Conservation (phyloP, 2,329 filamentous ascomycete species). For the Aspergillus pseudoglaucus region DNA sequence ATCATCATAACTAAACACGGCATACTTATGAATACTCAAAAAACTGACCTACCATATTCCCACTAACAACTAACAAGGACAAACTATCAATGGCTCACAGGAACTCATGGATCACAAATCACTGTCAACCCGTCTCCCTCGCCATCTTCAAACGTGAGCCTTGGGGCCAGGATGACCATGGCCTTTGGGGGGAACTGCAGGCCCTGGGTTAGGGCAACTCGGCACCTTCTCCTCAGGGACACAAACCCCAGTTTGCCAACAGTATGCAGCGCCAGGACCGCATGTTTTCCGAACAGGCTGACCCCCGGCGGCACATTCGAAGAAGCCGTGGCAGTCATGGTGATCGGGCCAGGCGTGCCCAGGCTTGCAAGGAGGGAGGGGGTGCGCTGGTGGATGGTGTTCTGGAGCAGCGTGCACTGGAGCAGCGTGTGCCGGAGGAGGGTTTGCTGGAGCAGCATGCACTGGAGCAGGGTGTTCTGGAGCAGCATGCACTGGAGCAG, state of each 20-base stretch:
- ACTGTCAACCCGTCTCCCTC: background rate
- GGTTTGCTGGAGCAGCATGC: background rate
- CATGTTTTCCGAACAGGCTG: slow-evolving; percentile 6
- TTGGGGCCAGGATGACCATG: background rate
- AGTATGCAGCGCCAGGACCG: slow-evolving; percentile 7
- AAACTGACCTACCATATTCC: background rate
- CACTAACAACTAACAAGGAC: background rate
- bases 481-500: background rate
- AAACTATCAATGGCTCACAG: background rate
- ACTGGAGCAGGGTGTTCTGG: background rate
- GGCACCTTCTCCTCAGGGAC: slow-evolving; percentile 4
- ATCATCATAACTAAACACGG: background rate
- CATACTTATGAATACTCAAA: background rate
- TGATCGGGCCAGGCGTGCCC: slow-evolving; percentile 5
- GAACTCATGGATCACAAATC: background rate
- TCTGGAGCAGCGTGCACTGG: background rate
- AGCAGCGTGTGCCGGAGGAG: background rate
- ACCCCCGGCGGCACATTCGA: slow-evolving; percentile 6
- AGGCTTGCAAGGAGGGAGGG: background rate
- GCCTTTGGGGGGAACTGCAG: background rate
- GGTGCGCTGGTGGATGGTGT: background rate
- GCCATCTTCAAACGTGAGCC: background rate
- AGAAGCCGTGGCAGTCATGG: slow-evolving; percentile 7
- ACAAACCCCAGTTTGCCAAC: slow-evolving; percentile 3
- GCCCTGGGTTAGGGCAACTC: slow-evolving; percentile 1